Conservation (phyloP, 768 basidiomycete genomes). For the Suillus alpinus region DNA sequence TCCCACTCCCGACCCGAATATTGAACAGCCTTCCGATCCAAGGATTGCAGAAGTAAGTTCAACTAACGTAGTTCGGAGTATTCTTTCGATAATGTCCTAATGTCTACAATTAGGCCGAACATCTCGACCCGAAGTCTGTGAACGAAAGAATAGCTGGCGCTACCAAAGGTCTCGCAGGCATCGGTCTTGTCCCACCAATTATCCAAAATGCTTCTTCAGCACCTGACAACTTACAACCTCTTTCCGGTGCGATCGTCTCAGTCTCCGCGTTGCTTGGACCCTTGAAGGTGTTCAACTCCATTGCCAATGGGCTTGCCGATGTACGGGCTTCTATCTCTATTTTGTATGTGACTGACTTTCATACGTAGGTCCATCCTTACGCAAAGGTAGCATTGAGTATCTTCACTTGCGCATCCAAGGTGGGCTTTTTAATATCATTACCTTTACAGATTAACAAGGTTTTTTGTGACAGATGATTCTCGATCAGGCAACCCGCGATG, state of each 20-base stretch:
- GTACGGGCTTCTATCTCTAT: neutral
- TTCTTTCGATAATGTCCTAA: neutral
- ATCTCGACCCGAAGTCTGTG: neutral
- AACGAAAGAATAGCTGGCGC: neutral
- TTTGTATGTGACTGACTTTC: neutral
- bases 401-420: neutral
- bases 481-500: neutral
- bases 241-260: neutral
- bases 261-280: neutral
- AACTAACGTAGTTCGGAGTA: rapidly evolving
- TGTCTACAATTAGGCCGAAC: neutral
- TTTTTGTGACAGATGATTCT: neutral
- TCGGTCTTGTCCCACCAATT: neutral
- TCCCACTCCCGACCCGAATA: neutral
- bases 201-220: neutral
- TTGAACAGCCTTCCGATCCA: neutral
- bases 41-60: too few species aligned
- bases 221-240: neutral
- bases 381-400: neutral
- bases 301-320: neutral
- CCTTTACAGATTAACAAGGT: neutral
- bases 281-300: neutral
- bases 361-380: neutral
- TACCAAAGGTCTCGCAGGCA: neutral
- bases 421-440: neutral